Conservation (phyloP, 2,329 filamentous ascomycete species). For the Cladophialophora chaetospira region DNA sequence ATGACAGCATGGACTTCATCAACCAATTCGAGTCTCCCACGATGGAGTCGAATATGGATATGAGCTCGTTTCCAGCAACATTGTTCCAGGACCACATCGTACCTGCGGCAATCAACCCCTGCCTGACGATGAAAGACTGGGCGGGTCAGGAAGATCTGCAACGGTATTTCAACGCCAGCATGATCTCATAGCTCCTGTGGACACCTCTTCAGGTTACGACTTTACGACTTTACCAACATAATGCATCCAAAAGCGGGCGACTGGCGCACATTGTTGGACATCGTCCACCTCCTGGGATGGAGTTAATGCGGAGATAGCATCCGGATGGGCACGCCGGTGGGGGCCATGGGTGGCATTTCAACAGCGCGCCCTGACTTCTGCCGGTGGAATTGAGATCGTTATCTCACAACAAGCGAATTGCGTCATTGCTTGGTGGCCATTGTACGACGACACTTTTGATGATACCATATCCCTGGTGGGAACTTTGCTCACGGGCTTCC, state of each 20-base stretch:
- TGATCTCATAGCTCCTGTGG: constrained; percentile 16
- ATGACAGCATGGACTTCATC: constrained; percentile 34
- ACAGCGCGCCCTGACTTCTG: background rate
- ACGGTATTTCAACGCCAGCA: constrained; percentile 28
- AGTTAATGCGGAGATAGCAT: background rate
- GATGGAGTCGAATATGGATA: constrained; percentile 24
- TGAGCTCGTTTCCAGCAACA: constrained; percentile 16
- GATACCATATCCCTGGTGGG: constrained; percentile 15
- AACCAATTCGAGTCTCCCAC: constrained; percentile 31
- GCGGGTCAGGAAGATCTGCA: constrained; percentile 30
- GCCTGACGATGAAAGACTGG: constrained; percentile 34
- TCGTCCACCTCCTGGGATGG: background rate
- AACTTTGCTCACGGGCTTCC: background rate
- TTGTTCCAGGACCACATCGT: constrained; percentile 29
- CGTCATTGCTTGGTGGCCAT: background rate
- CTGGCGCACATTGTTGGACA: background rate
- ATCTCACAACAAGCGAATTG: constrained; percentile 1
- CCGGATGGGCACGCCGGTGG: background rate
- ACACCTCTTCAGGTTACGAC: background rate
- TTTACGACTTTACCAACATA: constrained; percentile 16
- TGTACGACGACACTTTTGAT: constrained; percentile 11
- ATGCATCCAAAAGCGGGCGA: constrained; percentile 25
- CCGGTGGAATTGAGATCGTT: constrained; percentile 1
- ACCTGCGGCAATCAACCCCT: constrained; percentile 31
- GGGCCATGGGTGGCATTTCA: background rate